phyloP scores from a whole-genome alignment of 768 basidiomycete species.

The Gyrodon lividus region DNA sequence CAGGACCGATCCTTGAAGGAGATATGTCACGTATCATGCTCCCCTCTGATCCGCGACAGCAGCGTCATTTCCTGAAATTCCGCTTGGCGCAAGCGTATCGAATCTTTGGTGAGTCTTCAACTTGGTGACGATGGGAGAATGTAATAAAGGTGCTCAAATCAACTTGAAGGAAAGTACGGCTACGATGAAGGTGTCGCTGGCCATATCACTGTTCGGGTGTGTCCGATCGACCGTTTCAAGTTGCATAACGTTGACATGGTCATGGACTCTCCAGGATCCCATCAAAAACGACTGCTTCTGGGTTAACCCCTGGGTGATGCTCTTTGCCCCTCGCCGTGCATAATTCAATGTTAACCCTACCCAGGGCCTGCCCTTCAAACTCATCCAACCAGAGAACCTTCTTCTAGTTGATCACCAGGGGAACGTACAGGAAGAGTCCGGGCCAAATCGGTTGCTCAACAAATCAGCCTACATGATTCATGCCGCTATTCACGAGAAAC shows the following conservation, averaged over 20 bases:
- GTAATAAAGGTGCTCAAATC: not conserved
- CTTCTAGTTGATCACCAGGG: slow-evolving; percentile 44
- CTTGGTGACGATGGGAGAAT: not conserved
- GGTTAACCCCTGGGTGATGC: slow-evolving; percentile 46
- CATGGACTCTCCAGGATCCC: slow-evolving; percentile 31
- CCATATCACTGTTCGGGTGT: slow-evolving; percentile 47
- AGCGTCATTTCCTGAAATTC: slow-evolving; percentile 44
- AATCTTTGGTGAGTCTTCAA: slow-evolving; percentile 40
- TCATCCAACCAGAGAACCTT: slow-evolving; percentile 44
- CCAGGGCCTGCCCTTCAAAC: slow-evolving; percentile 45
- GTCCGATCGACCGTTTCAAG: not conserved
- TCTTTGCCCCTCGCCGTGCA: not conserved
- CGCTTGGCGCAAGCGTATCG: slow-evolving; percentile 46
- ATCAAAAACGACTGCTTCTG: slow-evolving; percentile 44
- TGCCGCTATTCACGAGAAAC: slow-evolving; percentile 32
- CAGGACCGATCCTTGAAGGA: not conserved
- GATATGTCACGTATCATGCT: slow-evolving; percentile 18
- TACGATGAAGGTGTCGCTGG: slow-evolving; percentile 50
- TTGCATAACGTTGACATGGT: not conserved
- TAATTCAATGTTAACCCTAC: not conserved
- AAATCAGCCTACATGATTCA: slow-evolving; percentile 40
- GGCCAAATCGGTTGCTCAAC: slow-evolving; percentile 35
- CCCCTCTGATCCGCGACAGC: slow-evolving; percentile 35
- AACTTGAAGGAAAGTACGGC: slow-evolving; percentile 29
- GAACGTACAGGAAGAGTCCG: slow-evolving; percentile 32